Evolutionary conservation across 176 grass and related monocot genomes (phyloP), one percentile per base, ranked within the genome.

Genomic region (Otatea glauca): DNA sequence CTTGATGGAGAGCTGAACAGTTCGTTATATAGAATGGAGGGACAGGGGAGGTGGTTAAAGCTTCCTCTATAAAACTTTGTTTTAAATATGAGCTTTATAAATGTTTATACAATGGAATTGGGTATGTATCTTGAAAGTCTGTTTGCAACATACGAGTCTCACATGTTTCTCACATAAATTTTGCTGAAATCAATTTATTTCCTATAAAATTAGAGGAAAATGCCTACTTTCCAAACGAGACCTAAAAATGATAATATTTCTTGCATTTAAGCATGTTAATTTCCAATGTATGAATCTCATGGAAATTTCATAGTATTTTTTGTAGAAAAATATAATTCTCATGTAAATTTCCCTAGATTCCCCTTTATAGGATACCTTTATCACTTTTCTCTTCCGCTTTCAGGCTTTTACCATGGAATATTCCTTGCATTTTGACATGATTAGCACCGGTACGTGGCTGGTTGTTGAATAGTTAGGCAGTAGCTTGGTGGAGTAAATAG

Each of bases 381-480:
- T 48, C 7, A 17, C 5, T 15, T 35, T n/a, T 20, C 45, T 16
- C 15, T 74, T 74, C 37, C 34, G 29, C 60, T 63, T 64, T 74
- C 14, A 66, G n/a, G 20, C 10, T 17, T 70, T 64, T 12, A 58
- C 14, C 55, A 69, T 37, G 32, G 49, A 75, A 67, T 75, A 83
- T 83, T 78, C 53, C 9, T 41, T 59, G 37, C n/a, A 65, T 65
- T 65, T 38, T 85, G 35, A 60, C 60, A 16, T 63, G 50, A 49
- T 89, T 68, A 6, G 34, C 12, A 2, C 25, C 35, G 18, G 9
- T 38, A 80, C 38, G 48, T 69, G 56, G 7, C 68, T 79, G 21
- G 66, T 77, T 74, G 73, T 79, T 73, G 68, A 75, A 84, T 42
- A 65, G 84, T 80, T 74, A 16, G 45, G 45, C 50, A 44, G 44